A percentile compares a stretch with the other conserved stretches of the same genome.
Evolutionary conservation across 169 alveolate species (phyloP).

Genomic region (Haemoproteus tartakovskyi): DNA sequence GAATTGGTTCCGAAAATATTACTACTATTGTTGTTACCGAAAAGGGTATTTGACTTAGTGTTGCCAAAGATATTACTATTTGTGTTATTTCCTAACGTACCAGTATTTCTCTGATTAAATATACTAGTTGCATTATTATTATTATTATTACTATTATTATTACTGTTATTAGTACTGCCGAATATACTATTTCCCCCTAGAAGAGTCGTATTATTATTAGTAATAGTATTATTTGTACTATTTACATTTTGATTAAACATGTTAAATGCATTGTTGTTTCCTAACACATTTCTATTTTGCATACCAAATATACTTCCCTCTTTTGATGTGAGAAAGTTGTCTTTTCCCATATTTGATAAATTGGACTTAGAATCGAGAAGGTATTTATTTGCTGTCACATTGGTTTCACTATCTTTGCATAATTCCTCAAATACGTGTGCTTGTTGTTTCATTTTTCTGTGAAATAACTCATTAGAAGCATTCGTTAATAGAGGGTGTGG

Average conservation of each 20-base stretch:
- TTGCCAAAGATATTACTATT: not conserved
- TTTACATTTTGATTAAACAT: not conserved
- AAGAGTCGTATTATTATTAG: not conserved
- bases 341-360: no score
- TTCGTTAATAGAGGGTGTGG: no score
- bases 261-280: not conserved
- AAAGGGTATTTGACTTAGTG: not conserved
- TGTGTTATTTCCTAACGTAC: not conserved
- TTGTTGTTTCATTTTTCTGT: no score
- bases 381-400: no score
- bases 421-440: no score
- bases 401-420: no score
- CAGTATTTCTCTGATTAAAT: not conserved
- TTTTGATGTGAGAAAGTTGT: no score
- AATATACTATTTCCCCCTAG: no score
- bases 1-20: not conserved
- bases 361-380: no score
- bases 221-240: not conserved
- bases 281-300: constrained; percentile 1
- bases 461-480: no score
- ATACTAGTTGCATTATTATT: not conserved
- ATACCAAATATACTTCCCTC: no score
- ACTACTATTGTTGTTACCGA: constrained; percentile 1
- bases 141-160: not conserved
- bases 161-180: not conserved